These are phyloP conservation scores for Bipolaris oryzae DNA, from an alignment of 2,329 filamentous ascomycete genomes.

Conservation along the genomic window DNA sequence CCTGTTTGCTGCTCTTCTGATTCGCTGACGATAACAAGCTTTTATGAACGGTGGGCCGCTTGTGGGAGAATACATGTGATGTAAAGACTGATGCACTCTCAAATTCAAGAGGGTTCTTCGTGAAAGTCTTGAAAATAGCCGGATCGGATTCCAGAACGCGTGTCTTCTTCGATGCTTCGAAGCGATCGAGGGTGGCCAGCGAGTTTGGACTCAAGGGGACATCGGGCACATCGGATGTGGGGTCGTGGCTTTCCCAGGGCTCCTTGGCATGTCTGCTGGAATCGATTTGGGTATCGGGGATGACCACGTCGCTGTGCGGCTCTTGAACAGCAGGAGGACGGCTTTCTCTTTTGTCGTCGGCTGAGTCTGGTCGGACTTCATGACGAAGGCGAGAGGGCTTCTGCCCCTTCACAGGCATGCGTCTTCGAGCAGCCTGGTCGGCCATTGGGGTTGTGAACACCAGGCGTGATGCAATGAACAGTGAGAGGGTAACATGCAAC, in stretches of 20 bases:
- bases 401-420: slow-evolving; percentile 8
- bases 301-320: slow-evolving; percentile 23
- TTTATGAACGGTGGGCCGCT: not conserved
- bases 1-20: not conserved
- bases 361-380: slow-evolving; percentile 22
- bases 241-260: not conserved
- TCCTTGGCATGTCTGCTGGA: not conserved
- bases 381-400: slow-evolving; percentile 32
- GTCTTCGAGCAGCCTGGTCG: slow-evolving; percentile 12
- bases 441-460: slow-evolving; percentile 16
- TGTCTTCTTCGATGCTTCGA: slow-evolving; percentile 1
- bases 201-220: slow-evolving; percentile 5
- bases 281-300: slow-evolving; percentile 32
- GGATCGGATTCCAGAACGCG: not conserved
- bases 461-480: not conserved
- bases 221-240: not conserved
- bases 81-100: not conserved
- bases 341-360: slow-evolving; percentile 18
- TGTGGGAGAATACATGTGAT: slow-evolving; percentile 4
- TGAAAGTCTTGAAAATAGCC: not conserved
- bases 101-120: not conserved
- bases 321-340: slow-evolving; percentile 18
- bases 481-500: not conserved
- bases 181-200: slow-evolving; percentile 8
- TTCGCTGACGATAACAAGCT: not conserved